Base-by-base conservation (phyloP, 371 early-diverging fungal genomes). In the Sporodiniella umbellata region DNA sequence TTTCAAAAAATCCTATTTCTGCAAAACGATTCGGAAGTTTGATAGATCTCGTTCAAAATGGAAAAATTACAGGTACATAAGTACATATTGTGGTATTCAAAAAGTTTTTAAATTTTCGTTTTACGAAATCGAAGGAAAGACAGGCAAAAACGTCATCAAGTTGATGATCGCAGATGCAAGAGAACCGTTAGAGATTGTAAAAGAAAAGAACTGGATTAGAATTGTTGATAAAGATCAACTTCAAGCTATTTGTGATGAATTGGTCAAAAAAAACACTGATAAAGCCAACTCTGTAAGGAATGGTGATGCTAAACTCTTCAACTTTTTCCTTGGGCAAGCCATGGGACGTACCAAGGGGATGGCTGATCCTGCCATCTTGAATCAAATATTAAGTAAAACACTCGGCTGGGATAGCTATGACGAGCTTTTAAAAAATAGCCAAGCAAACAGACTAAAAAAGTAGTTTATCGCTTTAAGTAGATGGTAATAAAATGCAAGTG, bases 241-340 rank as follows among this genome's bases (percentile, higher is more conserved):
- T 8, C 65, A 65, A n/a, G 50, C 42, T 14, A 43, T 87, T 17
- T 86, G 83, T 46, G 48, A 72, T 14, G 54, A 62, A 4, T 48
- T 92, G 4, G 53, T 90, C 0, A 52, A 57, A 0, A 57, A 69
- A 25, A 72, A 89, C 56, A 73, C 78, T 1, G 77, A 78, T 23
- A 78, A 89, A 65, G 76, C 80, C 0, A 61, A 64, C 2, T 68
- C 69, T 18, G 75, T 85, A 26, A 56, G 73, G 53, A 62, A 65
- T 22, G 89, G 88, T 1, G 81, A 86, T 45, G 53, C 62, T 14
- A 76, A 84, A 24, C 35, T 86, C 26, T 68, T 83, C 21, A 76
- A 79, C 40, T 89, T 87, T 75, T 83, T 92, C 60, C 72, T 89
- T 24, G 89, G 90, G 8, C 80, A 86, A 58, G 75, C 82, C 0